Percentiles rank a stretch among this genome's conserved stretches.
phyloP scores from a whole-genome alignment of 371 early-diverging fungal species.

The Mucor circinelloides region DNA sequence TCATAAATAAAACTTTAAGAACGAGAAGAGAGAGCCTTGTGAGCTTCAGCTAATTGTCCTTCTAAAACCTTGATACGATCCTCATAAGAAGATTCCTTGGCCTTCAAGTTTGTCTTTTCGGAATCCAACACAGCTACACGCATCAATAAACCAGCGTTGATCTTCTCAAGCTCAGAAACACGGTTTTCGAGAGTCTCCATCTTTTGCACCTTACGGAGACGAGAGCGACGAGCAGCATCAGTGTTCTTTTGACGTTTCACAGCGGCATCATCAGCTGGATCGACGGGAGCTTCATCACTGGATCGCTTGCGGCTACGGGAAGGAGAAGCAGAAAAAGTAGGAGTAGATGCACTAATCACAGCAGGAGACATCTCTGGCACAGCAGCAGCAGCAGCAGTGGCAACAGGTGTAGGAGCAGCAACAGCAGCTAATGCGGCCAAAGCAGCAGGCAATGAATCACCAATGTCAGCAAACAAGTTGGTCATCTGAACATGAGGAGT shows the following conservation, averaged over 20 bases:
- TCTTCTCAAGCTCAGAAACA: slow-evolving; percentile 72
- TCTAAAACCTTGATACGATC: slow-evolving; percentile 67
- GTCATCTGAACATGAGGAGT: slow-evolving; percentile 8
- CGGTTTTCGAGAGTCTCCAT: slow-evolving; percentile 79
- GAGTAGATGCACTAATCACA: slow-evolving; percentile 25
- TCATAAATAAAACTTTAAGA: slow-evolving; percentile 7
- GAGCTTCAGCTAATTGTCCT: slow-evolving; percentile 67
- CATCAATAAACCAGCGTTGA: slow-evolving; percentile 66
- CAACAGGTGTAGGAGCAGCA: slow-evolving; percentile 18
- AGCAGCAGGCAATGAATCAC: slow-evolving; percentile 31
- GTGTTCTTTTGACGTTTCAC: slow-evolving; percentile 78
- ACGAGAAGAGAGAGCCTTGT: slow-evolving; percentile 43
- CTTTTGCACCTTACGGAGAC: slow-evolving; percentile 80
- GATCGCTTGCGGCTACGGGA: slow-evolving; percentile 24
- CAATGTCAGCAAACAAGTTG: slow-evolving; percentile 28
- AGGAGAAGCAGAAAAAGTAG: slow-evolving; percentile 25
- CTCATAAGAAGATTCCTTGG: slow-evolving; percentile 65
- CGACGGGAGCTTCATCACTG: slow-evolving; percentile 3
- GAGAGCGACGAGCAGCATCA: slow-evolving; percentile 91
- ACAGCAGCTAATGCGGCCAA: slow-evolving; percentile 31
- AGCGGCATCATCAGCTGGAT: slow-evolving; percentile 45
- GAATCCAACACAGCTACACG: slow-evolving; percentile 72
- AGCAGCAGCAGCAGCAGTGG: neutral
- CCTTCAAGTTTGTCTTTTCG: slow-evolving; percentile 60
- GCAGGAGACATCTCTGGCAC: slow-evolving; percentile 16